Conservation (phyloP, 345 rosid species). For the Diplotaxis tenuifolia region DNA sequence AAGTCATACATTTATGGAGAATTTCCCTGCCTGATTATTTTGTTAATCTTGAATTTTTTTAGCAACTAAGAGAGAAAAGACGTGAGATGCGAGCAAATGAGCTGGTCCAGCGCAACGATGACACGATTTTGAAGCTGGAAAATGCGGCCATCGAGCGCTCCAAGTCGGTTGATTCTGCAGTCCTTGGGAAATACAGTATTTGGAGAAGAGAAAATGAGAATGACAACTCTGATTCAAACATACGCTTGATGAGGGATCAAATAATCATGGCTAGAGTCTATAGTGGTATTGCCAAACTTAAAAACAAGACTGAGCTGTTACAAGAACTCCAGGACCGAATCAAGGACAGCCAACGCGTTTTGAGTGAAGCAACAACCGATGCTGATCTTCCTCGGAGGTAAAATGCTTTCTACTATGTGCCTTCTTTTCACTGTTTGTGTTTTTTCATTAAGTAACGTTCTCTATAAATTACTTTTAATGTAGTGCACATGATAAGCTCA, state of each 20-base stretch:
- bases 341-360: conserved; percentile 79
- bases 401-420: conserved; percentile 3
- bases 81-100: conserved; percentile 78
- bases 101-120: conserved; percentile 67
- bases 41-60: conserved; percentile 31
- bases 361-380: conserved; percentile 77
- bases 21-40: neutral
- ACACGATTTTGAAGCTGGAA: conserved; percentile 73
- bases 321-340: conserved; percentile 75
- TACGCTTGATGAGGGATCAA: conserved; percentile 92
- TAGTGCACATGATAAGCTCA: conserved; percentile 81
- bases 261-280: conserved; percentile 95
- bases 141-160: conserved; percentile 94
- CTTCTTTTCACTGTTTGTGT: neutral
- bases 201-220: conserved; percentile 95
- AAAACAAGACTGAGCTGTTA: conserved; percentile 60
- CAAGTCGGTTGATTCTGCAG: conserved; percentile 90
- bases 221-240: conserved; percentile 81
- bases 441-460: conserved; percentile 2
- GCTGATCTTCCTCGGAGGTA: conserved; percentile 83
- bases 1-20: neutral
- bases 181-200: conserved; percentile 89
- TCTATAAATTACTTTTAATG: conserved; percentile 8
- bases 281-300: conserved; percentile 72
- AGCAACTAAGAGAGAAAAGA: conserved; percentile 87